Base-by-base conservation (phyloP, 768 basidiomycete species). In the Tricholoma furcatifolium region DNA sequence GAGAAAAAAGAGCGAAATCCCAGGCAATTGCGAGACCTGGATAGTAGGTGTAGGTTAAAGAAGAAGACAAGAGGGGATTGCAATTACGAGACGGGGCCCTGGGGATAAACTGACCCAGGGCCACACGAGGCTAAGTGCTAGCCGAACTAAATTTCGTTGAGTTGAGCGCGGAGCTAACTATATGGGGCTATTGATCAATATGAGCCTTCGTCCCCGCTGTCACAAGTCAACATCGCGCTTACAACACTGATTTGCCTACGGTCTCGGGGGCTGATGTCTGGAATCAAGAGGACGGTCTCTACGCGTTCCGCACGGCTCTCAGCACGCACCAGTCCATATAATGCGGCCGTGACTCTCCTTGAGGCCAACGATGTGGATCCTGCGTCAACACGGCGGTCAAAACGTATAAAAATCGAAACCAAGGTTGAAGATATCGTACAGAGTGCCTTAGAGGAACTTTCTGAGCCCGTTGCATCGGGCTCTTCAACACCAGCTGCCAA, bases 301-400 rank as follows among this genome's bases (percentile, higher is more conserved):
- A 45, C 59, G 51, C 58, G 72, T 44, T 24, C 64, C 42, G 67
- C 70, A 40, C 64, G 67, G 44, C 59, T 81, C 15, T 55, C 69
- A 20, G 64, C 72, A 21, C 74, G 65, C 50, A 62, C 71, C 4
- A 81, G 80, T 54, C 74, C 74, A 32, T 76, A 79, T 56, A 59
- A 79, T 46, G 42, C 64, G 10, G 69, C 69, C 10, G 78, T 79
- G 23, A 79, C 72, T 38, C 63, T 79, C 9, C 75, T 70, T 53
- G 68, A 71, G 44, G 36, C 68, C 10, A 59, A 64, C 31, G 60
- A 59, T 2, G 56, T 27, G 57, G 65, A 20, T 61, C 47, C 62
- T 38, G 39, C 47, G 43, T 53, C 64, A 32, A 56, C 62, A 35
- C 58, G 58, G 32, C 63, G 57, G 21, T 60, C 64, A 21, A 68